Evolutionary conservation across 352 stramenopile species (phyloP), one percentile per base, ranked within the genome.

Genomic region (Pythium scleroteichum): DNA sequence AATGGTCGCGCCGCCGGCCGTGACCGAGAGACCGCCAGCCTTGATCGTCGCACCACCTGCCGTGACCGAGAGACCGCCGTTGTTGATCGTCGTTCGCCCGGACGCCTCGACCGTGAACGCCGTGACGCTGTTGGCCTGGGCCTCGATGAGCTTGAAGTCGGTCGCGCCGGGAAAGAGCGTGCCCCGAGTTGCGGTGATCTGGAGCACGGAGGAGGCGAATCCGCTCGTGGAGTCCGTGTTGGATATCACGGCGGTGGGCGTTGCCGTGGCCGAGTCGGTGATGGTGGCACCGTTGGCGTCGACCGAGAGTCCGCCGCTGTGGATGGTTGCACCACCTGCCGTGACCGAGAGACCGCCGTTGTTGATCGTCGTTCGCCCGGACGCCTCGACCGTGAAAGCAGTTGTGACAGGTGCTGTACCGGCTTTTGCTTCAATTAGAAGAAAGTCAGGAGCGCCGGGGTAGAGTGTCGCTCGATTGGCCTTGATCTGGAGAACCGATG

Each of bases 211-310:
- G n/a, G 48, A 44, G 0, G 48, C 17, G n/a, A 20, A 29, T 17
- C 17, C 27, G 19, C 39, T 29, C 2, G 27, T 12, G 17, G 0
- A 1, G 19, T 54, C 26, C 16, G 27, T 29, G n/a, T 54, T 54
- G 48, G 12, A 29, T n/a, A 54, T 44, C 23, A 32, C 16, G 23
- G 41, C 50, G 50, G 46, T 26, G 27, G 33, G 35, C 6, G 19
- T 23, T 5, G 38, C 19, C 17, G 50, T 48, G 20, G 45, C 14
- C 7, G 22, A 22, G 20, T 47, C 50, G 17, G 58, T 53, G 53
- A 87, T 81, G 3, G 62, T 79, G 40, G 65, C 71, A 3, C 78
- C 78, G 16, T 67, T 74, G 12, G 59, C 32, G 1, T 58, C 44
- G 45, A 88, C 69, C 1, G 26, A 44, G 9, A 88, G 51, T 0